Conservation (phyloP, 202 grass and related monocot genomes). For the Zizania palustris region DNA sequence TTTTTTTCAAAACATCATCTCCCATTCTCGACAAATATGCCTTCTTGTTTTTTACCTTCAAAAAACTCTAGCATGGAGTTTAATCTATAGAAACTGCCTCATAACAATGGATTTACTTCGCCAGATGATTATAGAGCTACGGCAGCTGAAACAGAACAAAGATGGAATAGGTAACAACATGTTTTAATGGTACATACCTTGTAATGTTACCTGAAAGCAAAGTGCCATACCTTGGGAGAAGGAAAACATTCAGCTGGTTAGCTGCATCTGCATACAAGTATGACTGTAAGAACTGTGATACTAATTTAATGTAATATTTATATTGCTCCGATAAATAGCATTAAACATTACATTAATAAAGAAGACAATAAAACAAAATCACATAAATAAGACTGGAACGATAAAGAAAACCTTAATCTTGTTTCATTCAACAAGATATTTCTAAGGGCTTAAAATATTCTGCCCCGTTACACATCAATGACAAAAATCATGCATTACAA, state of each 20-base stretch:
- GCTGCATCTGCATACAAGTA: constrained; percentile 16
- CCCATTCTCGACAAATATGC: neutral
- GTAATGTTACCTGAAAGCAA: constrained; percentile 6
- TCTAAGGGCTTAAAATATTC: constrained; percentile 38
- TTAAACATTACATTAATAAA: constrained; percentile 4
- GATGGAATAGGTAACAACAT: neutral
- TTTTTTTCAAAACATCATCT: neutral
- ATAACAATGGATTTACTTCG: constrained; percentile 5
- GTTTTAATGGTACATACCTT: constrained; percentile 29
- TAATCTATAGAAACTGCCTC: neutral
- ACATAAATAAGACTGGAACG: constrained; percentile 5
- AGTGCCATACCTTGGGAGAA: constrained; percentile 15
- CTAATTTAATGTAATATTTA: neutral
- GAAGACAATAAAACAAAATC: neutral
- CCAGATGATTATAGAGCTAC: neutral
- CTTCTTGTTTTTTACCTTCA: neutral
- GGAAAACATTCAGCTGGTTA: constrained; percentile 25
- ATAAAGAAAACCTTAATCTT: constrained; percentile 23
- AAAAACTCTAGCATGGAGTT: constrained; percentile 19
- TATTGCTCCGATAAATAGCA: constrained; percentile 11
- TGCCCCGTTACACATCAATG: constrained; percentile 38
- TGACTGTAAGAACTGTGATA: neutral
- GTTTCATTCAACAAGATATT: constrained; percentile 33
- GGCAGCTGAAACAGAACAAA: neutral
- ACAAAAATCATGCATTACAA: constrained; percentile 32